Evolutionary conservation across 805 yeast genomes (phyloP).

Genomic region (Starmerella stigmatis): DNA sequence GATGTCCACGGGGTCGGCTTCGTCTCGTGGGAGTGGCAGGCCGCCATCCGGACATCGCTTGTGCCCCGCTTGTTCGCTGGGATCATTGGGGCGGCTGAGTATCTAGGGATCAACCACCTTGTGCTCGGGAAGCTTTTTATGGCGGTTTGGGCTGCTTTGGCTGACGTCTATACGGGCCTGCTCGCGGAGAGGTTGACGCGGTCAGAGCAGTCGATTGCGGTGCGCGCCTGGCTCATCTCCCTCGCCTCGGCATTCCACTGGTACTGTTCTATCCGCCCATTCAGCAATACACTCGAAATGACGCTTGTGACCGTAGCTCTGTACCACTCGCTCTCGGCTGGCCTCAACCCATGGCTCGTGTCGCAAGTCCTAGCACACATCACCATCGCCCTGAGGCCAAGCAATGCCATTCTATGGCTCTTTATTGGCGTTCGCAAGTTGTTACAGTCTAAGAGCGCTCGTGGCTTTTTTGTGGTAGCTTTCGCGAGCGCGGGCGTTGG

Average conservation of each 20-base stretch:
- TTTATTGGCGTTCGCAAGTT: constrained; percentile 39
- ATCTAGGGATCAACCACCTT: constrained; percentile 30
- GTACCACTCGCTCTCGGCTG: constrained; percentile 57
- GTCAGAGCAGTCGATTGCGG: not conserved
- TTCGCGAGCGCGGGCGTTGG: constrained; percentile 5
- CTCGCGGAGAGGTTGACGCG: constrained; percentile 34
- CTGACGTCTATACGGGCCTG: constrained; percentile 51
- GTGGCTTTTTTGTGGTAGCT: constrained; percentile 14
- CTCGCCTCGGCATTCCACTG: constrained; percentile 68
- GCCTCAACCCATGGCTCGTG: constrained; percentile 2
- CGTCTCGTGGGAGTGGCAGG: constrained; percentile 90
- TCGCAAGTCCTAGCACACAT: constrained; percentile 46
- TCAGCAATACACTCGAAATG: constrained; percentile 75
- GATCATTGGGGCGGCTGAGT: constrained; percentile 33
- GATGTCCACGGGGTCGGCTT: constrained; percentile 70
- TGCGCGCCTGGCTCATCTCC: constrained; percentile 36
- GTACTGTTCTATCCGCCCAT: constrained; percentile 70
- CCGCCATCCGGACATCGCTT: constrained; percentile 60
- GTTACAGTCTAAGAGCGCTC: not conserved
- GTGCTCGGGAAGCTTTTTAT: constrained; percentile 55
- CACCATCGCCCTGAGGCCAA: constrained; percentile 71
- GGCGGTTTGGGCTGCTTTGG: constrained; percentile 57
- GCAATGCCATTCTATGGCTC: constrained; percentile 70
- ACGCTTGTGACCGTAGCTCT: constrained; percentile 56
- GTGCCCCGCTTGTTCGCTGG: constrained; percentile 65